A percentile compares a stretch with the other conserved stretches of the same genome.
Conservation (phyloP, 306 rosid species). For the Acacia confusa region DNA sequence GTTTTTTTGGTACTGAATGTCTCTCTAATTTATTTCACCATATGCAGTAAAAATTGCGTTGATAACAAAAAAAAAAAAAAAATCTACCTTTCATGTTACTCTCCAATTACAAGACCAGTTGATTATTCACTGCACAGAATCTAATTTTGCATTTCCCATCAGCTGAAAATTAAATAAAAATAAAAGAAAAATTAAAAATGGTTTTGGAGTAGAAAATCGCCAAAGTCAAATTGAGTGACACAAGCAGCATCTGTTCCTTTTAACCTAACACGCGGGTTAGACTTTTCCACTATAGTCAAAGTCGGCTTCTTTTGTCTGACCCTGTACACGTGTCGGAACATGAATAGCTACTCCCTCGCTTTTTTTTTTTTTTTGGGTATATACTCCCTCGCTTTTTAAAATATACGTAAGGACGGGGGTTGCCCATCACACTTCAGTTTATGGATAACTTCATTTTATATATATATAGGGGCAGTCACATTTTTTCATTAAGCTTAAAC, state of each 20-base stretch:
- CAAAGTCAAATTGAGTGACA: conserved; percentile 58
- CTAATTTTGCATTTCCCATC: background rate
- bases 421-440: no score
- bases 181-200: background rate
- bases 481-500: background rate
- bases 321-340: background rate
- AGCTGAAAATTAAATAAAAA: background rate
- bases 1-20: background rate
- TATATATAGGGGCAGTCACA: background rate
- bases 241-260: conserved; percentile 31
- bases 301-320: conserved; percentile 23
- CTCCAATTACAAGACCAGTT: background rate
- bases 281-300: conserved; percentile 33
- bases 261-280: conserved; percentile 44
- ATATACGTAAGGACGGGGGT: no score
- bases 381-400: no score
- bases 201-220: background rate
- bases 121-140: background rate
- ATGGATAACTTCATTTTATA: no score
- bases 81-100: background rate
- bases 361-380: no score
- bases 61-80: no score
- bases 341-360: background rate
- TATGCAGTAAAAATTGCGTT: background rate
- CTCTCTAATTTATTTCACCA: background rate